These are phyloP conservation scores for Brachypodium distachyon DNA, from an alignment of 202 grass and related monocot species.

Conservation along the genomic window DNA sequence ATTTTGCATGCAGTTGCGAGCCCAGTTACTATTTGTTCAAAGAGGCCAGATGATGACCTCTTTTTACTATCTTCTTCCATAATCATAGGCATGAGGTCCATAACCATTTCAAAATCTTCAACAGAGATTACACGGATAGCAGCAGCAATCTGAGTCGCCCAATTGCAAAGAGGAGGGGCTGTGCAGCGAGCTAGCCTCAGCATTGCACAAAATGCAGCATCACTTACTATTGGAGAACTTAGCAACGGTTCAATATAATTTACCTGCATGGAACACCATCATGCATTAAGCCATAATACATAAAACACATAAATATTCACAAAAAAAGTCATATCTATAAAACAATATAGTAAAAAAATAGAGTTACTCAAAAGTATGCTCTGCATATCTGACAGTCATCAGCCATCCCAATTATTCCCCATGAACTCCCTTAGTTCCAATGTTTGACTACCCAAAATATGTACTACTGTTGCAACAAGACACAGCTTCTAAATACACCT, in stretches of 20 bases:
- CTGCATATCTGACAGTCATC: not conserved
- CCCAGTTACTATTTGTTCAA: conserved; percentile 79
- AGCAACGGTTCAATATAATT: conserved; percentile 78
- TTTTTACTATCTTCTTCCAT: conserved; percentile 56
- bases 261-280: conserved; percentile 43
- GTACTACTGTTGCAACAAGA: not conserved
- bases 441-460: not conserved
- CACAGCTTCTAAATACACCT: not conserved
- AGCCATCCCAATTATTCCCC: not conserved
- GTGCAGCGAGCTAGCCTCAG: conserved; percentile 77
- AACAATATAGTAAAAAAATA: not conserved
- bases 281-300: not conserved
- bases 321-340: not conserved
- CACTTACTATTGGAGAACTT: conserved; percentile 73
- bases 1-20: conserved; percentile 66
- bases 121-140: conserved; percentile 57
- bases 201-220: conserved; percentile 79
- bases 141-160: conserved; percentile 92
- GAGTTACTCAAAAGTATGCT: not conserved
- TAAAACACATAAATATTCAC: conserved; percentile 1
- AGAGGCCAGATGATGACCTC: conserved; percentile 47
- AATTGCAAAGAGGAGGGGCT: conserved; percentile 88
- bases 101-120: conserved; percentile 51
- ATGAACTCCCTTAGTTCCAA: too few relatives aligned
- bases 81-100: conserved; percentile 48